Percentiles rank a stretch among this genome's conserved stretches.
Evolutionary conservation across 345 rosid genomes (phyloP).

Genomic region (Durio zibethinus): DNA sequence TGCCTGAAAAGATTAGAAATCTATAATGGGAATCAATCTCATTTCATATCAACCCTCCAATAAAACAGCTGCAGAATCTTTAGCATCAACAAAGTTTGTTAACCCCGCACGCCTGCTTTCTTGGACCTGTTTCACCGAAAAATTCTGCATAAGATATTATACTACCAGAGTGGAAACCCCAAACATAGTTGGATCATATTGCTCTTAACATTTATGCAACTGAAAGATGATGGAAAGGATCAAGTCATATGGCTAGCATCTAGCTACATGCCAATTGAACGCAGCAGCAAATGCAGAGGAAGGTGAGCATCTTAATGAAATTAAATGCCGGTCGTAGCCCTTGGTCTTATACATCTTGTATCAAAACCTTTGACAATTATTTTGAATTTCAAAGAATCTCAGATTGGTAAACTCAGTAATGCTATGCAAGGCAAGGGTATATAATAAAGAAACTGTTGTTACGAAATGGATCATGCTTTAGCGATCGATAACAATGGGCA

Average conservation of each 20-base stretch:
- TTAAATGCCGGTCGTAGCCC: neutral
- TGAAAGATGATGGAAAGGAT: neutral
- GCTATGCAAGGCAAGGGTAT: neutral
- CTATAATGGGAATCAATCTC: too few relatives aligned
- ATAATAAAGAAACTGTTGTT: neutral
- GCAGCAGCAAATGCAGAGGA: neutral
- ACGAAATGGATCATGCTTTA: neutral
- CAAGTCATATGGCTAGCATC: neutral
- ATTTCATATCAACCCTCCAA: too few relatives aligned
- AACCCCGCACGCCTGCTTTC: too few relatives aligned
- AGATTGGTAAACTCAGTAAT: neutral
- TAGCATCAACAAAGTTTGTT: too few relatives aligned
- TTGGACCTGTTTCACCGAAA: neutral
- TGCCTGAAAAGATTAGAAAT: too few relatives aligned
- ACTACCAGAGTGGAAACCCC: neutral
- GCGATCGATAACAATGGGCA: too few relatives aligned
- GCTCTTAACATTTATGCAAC: neutral
- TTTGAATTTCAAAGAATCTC: neutral
- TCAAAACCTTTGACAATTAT: neutral
- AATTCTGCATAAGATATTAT: neutral
- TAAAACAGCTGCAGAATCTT: too few relatives aligned
- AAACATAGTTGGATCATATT: neutral
- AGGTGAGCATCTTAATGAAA: neutral
- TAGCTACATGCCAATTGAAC: neutral
- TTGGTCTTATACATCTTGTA: neutral